Evolutionary conservation across 2,329 filamentous ascomycete species (phyloP), one percentile per base, ranked within the genome.

Genomic region (Ascochyta viciae-villosae): DNA sequence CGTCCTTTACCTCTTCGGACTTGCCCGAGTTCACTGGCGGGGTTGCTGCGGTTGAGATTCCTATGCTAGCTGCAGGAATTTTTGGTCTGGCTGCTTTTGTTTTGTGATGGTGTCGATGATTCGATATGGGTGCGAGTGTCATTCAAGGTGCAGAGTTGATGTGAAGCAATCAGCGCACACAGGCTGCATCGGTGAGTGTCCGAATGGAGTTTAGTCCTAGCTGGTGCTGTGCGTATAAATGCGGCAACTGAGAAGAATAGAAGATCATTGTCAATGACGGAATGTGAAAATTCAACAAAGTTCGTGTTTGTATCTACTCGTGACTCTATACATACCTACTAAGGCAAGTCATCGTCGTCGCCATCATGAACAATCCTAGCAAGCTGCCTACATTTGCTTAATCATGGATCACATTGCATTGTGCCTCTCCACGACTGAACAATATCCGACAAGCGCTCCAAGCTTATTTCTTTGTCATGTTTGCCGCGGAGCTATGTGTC

Each of bases 1-100:
- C 31, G 3, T 39, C 47, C n/a, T 10, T 50, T 19, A 19, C 19
- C 2, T 40, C 45, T 23, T 41, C 34, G 2, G 13, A 24, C 6
- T 37, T 61, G 23, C 58, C 67, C 6, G 39, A 44, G 8, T 70
- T 65, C 55, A 65, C 66, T 29, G 65, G 57, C 49, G 66, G 64
- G 3, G 67, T 63, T n/a, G 31, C 26, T 16, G 51, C 57, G 2
- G 43, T 60, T 1, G 60, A 62, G 40, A 60, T 62, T 1, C 61
- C 64, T 12, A 53, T 58, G 4, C 45, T 57, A 2, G 38, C 64
- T 53, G 66, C 48, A 15, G 67, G 64, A 24, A 24, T 65, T 3
- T 13, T 70, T 27, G 64, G 64, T 2, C 22, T 69, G 37, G 61
- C 48, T 42, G 65, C 58, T 38, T 56, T 65, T 42, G 47, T 67